These are phyloP conservation scores for Ascochyta viciae-villosae DNA, from an alignment of 2,329 filamentous ascomycete species.

Conservation along the genomic window DNA sequence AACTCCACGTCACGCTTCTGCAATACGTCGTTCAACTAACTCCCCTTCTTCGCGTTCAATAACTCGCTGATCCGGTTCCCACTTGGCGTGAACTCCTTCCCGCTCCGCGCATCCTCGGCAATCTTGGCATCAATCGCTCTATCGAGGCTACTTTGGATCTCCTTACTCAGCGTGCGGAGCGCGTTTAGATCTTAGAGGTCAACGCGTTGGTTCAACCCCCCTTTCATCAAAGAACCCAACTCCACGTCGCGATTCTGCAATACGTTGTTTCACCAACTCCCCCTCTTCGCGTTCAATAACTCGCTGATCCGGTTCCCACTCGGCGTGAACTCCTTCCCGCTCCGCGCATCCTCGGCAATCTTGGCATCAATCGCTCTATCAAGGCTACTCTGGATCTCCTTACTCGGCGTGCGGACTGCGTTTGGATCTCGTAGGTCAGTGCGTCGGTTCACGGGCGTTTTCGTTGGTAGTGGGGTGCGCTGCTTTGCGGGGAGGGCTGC, in stretches of 20 bases:
- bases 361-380: constrained; percentile 38
- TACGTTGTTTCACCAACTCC: no score
- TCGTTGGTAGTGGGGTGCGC: neutral
- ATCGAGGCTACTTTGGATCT: constrained; percentile 27
- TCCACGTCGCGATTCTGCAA: no score
- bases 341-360: constrained; percentile 28
- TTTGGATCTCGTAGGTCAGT: constrained; percentile 16
- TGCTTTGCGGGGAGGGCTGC: constrained; percentile 1
- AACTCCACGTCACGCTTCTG: no score
- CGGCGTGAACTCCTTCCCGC: constrained; percentile 13
- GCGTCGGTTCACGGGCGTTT: neutral
- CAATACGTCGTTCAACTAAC: no score
- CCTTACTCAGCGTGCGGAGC: constrained; percentile 32
- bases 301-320: no score
- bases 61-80: no score
- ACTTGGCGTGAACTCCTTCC: constrained; percentile 11
- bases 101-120: constrained; percentile 22
- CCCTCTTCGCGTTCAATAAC: no score
- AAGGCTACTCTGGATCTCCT: constrained; percentile 26
- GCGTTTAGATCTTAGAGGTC: constrained; percentile 20
- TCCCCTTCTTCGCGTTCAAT: no score
- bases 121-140: constrained; percentile 38
- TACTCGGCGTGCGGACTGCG: constrained; percentile 31
- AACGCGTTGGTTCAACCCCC: neutral
- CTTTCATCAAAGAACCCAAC: no score